Percentiles rank a stretch among this genome's conserved stretches.
These are phyloP conservation scores for Phragmites australis DNA, from an alignment of 176 grass and related monocot genomes.

Conservation along the genomic window DNA sequence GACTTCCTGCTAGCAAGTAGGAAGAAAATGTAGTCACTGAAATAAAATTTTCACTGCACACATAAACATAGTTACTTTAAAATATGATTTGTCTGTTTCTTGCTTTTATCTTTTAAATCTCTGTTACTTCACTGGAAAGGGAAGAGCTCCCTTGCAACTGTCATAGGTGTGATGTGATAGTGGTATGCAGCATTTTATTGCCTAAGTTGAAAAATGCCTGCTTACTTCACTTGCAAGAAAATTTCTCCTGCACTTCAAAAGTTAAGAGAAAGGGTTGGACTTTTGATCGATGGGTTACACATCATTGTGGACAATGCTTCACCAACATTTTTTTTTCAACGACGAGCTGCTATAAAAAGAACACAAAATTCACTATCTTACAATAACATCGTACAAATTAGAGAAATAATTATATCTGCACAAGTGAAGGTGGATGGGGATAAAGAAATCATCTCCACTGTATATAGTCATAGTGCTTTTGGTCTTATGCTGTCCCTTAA, in stretches of 20 bases:
- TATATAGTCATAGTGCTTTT: conserved; percentile 25
- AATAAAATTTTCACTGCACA: not conserved
- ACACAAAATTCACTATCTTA: not conserved
- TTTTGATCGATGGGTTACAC: conserved; percentile 28
- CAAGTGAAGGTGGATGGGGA: not conserved
- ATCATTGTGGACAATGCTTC: not conserved
- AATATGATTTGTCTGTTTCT: not conserved
- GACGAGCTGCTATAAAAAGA: conserved; percentile 8
- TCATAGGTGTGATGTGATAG: not conserved
- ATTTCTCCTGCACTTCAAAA: not conserved
- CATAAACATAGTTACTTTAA: not conserved
- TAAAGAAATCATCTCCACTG: not conserved
- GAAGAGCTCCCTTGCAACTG: conserved; percentile 6
- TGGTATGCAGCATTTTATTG: conserved; percentile 1
- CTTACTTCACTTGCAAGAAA: conserved; percentile 25
- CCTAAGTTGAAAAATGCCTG: not conserved
- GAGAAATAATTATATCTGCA: conserved; percentile 20
- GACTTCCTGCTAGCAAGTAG: not conserved
- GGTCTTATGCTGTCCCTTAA: not conserved
- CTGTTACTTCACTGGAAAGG: conserved; percentile 8
- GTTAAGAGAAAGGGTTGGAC: not conserved
- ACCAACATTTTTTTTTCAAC: not conserved
- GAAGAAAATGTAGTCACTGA: not conserved
- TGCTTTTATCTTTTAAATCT: not conserved
- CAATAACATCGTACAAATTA: conserved; percentile 1